phyloP scores from a whole-genome alignment of 345 rosid species.

The Mangifera indica region DNA sequence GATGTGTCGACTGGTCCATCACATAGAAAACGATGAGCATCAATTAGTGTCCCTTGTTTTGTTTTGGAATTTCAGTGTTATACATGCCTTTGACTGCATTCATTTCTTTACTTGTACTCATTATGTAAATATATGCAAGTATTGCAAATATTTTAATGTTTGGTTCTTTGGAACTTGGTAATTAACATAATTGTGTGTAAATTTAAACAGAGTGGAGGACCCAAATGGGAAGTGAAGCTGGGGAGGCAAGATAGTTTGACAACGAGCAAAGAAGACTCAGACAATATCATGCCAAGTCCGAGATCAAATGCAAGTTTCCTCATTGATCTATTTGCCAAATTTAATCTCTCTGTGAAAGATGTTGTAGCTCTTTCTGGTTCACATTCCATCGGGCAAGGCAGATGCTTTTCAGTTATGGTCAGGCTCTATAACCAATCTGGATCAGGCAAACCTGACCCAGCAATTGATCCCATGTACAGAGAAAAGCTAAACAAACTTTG shows the following conservation, averaged over 20 bases:
- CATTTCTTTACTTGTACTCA: neutral
- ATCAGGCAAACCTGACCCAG: conserved; percentile 61
- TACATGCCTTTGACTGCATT: neutral
- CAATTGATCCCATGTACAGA: conserved; percentile 50
- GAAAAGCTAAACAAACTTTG: conserved; percentile 65
- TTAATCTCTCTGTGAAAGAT: conserved; percentile 70
- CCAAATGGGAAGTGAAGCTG: conserved; percentile 78
- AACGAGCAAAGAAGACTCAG: conserved; percentile 70
- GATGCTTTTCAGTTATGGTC: conserved; percentile 84
- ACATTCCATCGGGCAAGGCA: conserved; percentile 81
- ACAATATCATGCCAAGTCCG: conserved; percentile 84
- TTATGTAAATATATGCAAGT: too few species aligned
- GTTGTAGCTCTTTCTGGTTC: conserved; percentile 94
- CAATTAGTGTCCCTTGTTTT: neutral
- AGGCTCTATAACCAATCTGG: conserved; percentile 96
- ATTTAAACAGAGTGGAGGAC: conserved; percentile 71
- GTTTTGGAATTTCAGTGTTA: neutral
- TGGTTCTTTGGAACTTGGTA: too few species aligned
- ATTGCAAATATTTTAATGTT: too few species aligned
- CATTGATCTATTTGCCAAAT: conserved; percentile 54
- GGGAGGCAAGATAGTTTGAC: conserved; percentile 81
- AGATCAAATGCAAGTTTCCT: conserved; percentile 70
- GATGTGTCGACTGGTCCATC: neutral
- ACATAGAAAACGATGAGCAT: neutral
- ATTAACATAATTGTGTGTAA: neutral